Conservation (phyloP, 345 rosid species). For the Lepidium africanum region DNA sequence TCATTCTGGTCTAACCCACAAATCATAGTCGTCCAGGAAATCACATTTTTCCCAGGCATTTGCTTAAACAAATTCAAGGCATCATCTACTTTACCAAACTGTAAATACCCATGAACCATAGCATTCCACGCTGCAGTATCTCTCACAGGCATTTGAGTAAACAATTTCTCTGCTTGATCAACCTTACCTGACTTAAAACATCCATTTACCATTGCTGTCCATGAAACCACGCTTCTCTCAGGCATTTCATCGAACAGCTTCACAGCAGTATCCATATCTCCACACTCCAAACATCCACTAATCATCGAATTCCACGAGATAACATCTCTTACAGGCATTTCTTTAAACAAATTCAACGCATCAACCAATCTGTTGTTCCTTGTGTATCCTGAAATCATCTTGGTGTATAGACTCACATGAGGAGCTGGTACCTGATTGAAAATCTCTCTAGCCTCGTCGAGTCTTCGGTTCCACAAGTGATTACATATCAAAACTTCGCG, state of each 20-base stretch:
- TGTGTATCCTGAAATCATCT: slow-evolving; percentile 43
- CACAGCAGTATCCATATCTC: slow-evolving; percentile 35
- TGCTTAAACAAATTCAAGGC: slow-evolving; percentile 46
- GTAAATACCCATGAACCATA: slow-evolving; percentile 62
- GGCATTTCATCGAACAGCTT: slow-evolving; percentile 66
- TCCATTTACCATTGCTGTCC: slow-evolving; percentile 71
- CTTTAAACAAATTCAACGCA: slow-evolving; percentile 44
- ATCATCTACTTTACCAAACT: slow-evolving; percentile 41
- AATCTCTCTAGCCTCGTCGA: slow-evolving; percentile 37
- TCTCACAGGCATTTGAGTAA: slow-evolving; percentile 47
- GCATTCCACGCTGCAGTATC: slow-evolving; percentile 72
- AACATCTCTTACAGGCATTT: slow-evolving; percentile 46
- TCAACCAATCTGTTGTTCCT: slow-evolving; percentile 30
- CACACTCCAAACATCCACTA: slow-evolving; percentile 57
- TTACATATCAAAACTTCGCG: slow-evolving; percentile 30
- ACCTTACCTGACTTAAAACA: slow-evolving; percentile 45
- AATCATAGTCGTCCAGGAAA: slow-evolving; percentile 85
- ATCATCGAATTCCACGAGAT: slow-evolving; percentile 69
- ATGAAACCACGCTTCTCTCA: slow-evolving; percentile 52
- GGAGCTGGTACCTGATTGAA: slow-evolving; percentile 38
- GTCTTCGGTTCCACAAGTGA: slow-evolving; percentile 33
- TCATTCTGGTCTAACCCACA: slow-evolving; percentile 59
- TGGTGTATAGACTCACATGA: slow-evolving; percentile 41
- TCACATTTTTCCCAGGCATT: slow-evolving; percentile 56
- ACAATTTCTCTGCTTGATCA: slow-evolving; percentile 46